Evolutionary conservation across 345 rosid species (phyloP).

Genomic region (Camelina sativa): DNA sequence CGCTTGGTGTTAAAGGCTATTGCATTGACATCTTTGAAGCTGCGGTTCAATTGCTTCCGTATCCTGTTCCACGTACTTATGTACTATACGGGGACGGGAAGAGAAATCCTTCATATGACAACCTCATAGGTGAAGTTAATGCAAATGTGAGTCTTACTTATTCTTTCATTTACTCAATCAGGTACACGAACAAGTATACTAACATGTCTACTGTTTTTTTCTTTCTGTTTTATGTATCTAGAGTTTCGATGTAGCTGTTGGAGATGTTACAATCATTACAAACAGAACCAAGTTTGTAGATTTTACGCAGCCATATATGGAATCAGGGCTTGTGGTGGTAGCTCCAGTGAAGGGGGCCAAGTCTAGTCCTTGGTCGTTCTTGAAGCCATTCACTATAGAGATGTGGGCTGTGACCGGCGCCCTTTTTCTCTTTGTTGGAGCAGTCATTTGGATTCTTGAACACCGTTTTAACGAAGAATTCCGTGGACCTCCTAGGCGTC

Average conservation of each 20-base stretch:
- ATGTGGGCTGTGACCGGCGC: slow-evolving; percentile 92
- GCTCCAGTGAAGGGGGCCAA: slow-evolving; percentile 72
- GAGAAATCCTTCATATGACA: slow-evolving; percentile 65
- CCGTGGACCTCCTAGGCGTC: slow-evolving; percentile 88
- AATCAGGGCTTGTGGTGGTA: slow-evolving; percentile 85
- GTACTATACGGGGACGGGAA: slow-evolving; percentile 68
- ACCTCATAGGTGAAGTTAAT: slow-evolving; percentile 63
- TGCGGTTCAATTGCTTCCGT: slow-evolving; percentile 79
- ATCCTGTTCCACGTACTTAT: slow-evolving; percentile 77
- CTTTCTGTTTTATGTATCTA: slow-evolving; percentile 45
- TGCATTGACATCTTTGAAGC: slow-evolving; percentile 95
- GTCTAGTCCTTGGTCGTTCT: slow-evolving; percentile 88
- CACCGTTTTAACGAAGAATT: slow-evolving; percentile 84
- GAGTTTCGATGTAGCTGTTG: slow-evolving; percentile 84
- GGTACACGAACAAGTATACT: slow-evolving; percentile 10
- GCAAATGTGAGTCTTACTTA: slow-evolving; percentile 61
- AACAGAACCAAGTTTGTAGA: slow-evolving; percentile 88
- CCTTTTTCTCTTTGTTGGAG: slow-evolving; percentile 85
- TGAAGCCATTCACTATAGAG: slow-evolving; percentile 64
- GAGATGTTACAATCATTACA: slow-evolving; percentile 71
- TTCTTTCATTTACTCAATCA: slow-evolving; percentile 19
- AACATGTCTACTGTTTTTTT: neutral
- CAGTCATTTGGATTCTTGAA: slow-evolving; percentile 96
- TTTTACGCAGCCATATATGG: slow-evolving; percentile 77
- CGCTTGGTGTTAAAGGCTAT: slow-evolving; percentile 81